A percentile compares a stretch with the other conserved stretches of the same genome.
These are phyloP conservation scores for Trichophyton mentagrophytes DNA, from an alignment of 2,329 filamentous ascomycete species.

Conservation along the genomic window DNA sequence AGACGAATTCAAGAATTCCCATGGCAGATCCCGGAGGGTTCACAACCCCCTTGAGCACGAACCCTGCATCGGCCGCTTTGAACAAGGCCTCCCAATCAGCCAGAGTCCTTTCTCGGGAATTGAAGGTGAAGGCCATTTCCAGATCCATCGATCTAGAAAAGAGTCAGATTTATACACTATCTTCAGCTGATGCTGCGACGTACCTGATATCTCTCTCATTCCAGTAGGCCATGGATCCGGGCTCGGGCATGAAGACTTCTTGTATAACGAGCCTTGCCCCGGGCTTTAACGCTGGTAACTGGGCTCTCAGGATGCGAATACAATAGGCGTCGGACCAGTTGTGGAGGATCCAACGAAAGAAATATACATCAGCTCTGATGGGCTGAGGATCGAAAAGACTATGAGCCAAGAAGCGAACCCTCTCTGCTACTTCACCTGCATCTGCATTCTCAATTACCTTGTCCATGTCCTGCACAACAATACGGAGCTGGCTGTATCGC, in stretches of 20 bases:
- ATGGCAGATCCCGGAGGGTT: background rate
- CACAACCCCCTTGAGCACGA: constrained; percentile 12
- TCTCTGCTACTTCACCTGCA: constrained; percentile 10
- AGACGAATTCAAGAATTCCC: background rate
- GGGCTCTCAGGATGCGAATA: constrained; percentile 36
- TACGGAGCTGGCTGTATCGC: background rate
- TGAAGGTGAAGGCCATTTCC: constrained; percentile 40
- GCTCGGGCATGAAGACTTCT: constrained; percentile 17
- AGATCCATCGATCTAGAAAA: constrained; percentile 34
- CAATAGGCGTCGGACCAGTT: constrained; percentile 47
- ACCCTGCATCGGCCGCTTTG: constrained; percentile 35
- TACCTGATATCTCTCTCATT: background rate
- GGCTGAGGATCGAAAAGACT: constrained; percentile 48
- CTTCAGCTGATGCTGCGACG: background rate
- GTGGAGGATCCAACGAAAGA: constrained; percentile 49
- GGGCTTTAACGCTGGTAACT: constrained; percentile 45
- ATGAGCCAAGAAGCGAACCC: constrained; percentile 35
- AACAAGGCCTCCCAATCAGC: constrained; percentile 38
- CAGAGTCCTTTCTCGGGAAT: constrained; percentile 36
- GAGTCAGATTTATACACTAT: background rate
- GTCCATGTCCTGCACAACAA: background rate
- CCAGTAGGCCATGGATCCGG: background rate
- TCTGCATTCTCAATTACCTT: constrained; percentile 5
- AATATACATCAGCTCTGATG: constrained; percentile 45
- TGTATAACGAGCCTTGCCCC: constrained; percentile 38